Evolutionary conservation across 768 basidiomycete species (phyloP), one percentile per base, ranked within the genome.

Genomic region (Omphalotus guepiniiformis): DNA sequence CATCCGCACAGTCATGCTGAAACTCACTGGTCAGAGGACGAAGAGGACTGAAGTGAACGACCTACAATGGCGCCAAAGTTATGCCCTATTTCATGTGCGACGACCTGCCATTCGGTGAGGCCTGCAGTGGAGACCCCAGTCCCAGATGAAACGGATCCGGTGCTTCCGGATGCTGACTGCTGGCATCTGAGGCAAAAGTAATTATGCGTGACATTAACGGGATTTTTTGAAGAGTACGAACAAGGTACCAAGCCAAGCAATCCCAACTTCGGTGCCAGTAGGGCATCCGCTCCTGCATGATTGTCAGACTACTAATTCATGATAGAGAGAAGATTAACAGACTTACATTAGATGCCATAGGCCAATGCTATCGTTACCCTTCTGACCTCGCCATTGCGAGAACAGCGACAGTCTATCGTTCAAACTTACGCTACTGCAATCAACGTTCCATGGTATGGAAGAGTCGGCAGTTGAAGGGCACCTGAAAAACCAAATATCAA

Each of bases 271-370:
- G 8, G 79, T 75, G n/a, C 86, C 86, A 7, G 85, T 83, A 3
- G 84, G 80, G 55, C 88, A 90, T 21, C 82, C 82, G 53, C 85
- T 89, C 44, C 44, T 46, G 16, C 12, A 37, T 15, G 19, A 11
- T 15, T 11, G 19, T 46, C 16, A 36, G 23, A 27, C 13, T 13
- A 19, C 35, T 15, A 8, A 22, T 2, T 5, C 23, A 35, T 7
- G 22, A 21, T 12, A 18, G 15, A 36, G 12, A n/a, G 23, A 16
- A 26, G 9, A 13, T n/a, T 11, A 26, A 46, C 44, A 19, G 6
- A 46, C n/a, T n/a, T n/a, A n/a, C 83, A 93, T 86, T 11, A 93
- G 69, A 67, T 93, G 91, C 87, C 90, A 93, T 25, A 95, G 71
- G 2, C 91, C 92, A 18, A 77, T 80, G 15, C 80, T 77, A 59